These are phyloP conservation scores for Cercospora beticola DNA, from an alignment of 2,329 filamentous ascomycete species.

Conservation along the genomic window DNA sequence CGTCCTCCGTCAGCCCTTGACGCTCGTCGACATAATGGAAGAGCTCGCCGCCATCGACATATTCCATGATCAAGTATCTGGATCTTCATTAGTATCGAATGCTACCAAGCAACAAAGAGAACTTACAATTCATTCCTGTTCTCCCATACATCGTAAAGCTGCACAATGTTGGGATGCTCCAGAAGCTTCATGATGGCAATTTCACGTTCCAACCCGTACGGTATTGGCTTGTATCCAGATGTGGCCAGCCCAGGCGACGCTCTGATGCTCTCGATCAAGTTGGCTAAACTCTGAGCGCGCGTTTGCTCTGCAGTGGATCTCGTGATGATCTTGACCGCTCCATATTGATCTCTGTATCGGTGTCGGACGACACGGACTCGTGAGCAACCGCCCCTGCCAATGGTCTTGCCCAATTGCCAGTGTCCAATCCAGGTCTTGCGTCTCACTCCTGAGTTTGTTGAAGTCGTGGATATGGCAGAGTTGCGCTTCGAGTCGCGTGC, in stretches of 20 bases:
- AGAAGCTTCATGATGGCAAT: slow-evolving; percentile 97
- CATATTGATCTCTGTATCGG: slow-evolving; percentile 69
- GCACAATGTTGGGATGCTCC: slow-evolving; percentile 91
- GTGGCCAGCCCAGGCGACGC: slow-evolving; percentile 20
- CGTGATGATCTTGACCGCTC: slow-evolving; percentile 93
- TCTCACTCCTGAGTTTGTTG: slow-evolving; percentile 51
- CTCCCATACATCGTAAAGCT: slow-evolving; percentile 96
- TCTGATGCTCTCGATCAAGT: slow-evolving; percentile 73
- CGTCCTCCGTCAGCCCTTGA: slow-evolving; percentile 73
- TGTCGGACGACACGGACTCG: slow-evolving; percentile 85
- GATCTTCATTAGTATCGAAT: slow-evolving; percentile 27
- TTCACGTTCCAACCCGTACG: slow-evolving; percentile 87
- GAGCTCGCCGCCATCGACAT: slow-evolving; percentile 78
- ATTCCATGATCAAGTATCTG: slow-evolving; percentile 93
- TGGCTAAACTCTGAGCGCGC: slow-evolving; percentile 80
- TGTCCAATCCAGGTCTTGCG: slow-evolving; percentile 78
- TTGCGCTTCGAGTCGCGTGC: slow-evolving; percentile 52
- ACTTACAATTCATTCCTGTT: slow-evolving; percentile 89
- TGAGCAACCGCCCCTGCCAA: slow-evolving; percentile 87
- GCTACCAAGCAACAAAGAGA: background rate
- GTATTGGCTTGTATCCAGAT: slow-evolving; percentile 46
- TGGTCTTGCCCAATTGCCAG: slow-evolving; percentile 85
- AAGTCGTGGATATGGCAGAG: slow-evolving; percentile 56
- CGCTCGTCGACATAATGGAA: slow-evolving; percentile 80
- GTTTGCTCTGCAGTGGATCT: slow-evolving; percentile 74